phyloP scores from a whole-genome alignment of 1,139 yeast species.

The Eremothecium sinecaudum region DNA sequence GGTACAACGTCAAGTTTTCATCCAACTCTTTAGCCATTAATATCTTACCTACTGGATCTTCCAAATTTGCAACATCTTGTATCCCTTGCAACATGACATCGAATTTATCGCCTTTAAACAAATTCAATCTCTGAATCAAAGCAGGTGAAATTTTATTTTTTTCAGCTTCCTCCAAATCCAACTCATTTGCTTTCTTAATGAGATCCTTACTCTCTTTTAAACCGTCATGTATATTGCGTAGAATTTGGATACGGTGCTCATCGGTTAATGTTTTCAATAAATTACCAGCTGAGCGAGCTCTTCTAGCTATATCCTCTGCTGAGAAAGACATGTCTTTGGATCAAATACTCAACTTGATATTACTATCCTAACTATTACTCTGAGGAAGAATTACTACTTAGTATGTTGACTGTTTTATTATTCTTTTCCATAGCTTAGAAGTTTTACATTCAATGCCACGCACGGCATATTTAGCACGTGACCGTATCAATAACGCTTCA shows the following conservation, averaged over 20 bases:
- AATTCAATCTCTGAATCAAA: slow-evolving; percentile 72
- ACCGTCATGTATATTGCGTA: slow-evolving; percentile 62
- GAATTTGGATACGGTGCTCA: slow-evolving; percentile 63
- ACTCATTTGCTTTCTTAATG: slow-evolving; percentile 61
- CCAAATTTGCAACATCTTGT: slow-evolving; percentile 76
- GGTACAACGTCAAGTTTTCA: slow-evolving; percentile 69
- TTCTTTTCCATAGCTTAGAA: too few species aligned
- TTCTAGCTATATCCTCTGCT: slow-evolving; percentile 62
- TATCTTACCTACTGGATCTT: slow-evolving; percentile 83
- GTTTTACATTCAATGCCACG: too few species aligned
- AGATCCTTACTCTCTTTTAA: slow-evolving; percentile 47
- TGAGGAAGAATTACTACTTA: too few species aligned
- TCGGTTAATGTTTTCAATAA: slow-evolving; percentile 66
- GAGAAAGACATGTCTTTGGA: slow-evolving; percentile 16
- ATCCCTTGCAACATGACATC: slow-evolving; percentile 94
- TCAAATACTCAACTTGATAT: too few species aligned
- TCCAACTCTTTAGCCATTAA: slow-evolving; percentile 78
- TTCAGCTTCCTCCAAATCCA: slow-evolving; percentile 66
- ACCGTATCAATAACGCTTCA: too few species aligned
- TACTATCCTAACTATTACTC: too few species aligned
- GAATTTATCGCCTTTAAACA: slow-evolving; percentile 72
- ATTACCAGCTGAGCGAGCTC: slow-evolving; percentile 72
- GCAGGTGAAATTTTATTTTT: slow-evolving; percentile 52
- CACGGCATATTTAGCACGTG: too few species aligned
- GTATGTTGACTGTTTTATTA: too few species aligned